A percentile compares a stretch with the other conserved stretches of the same genome.
phyloP scores from a whole-genome alignment of 495 filamentous ascomycete genomes.

The Glarea lozoyensis region DNA sequence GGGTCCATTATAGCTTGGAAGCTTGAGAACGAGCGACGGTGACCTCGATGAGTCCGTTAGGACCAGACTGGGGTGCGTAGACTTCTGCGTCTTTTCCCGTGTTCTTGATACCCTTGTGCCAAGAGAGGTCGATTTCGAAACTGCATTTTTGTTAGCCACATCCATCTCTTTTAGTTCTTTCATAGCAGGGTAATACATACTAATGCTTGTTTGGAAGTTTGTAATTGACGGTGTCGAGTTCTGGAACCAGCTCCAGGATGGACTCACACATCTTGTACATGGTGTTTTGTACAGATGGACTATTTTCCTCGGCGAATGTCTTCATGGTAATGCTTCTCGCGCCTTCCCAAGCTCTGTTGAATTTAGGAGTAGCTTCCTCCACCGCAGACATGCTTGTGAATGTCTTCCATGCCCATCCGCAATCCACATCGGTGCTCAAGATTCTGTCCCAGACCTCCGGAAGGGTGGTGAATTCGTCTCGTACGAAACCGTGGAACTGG shows the following conservation, averaged over 20 bases:
- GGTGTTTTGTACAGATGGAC: conserved; percentile 87
- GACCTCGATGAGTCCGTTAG: conserved; percentile 94
- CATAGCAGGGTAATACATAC: conserved; percentile 50
- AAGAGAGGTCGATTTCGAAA: conserved; percentile 58
- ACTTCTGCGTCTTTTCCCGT: conserved; percentile 95
- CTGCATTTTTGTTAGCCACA: not conserved
- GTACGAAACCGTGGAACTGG: conserved; percentile 87
- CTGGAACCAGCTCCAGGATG: conserved; percentile 68
- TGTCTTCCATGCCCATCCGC: conserved; percentile 72
- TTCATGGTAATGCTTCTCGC: conserved; percentile 78
- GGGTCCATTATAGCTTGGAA: conserved; percentile 16
- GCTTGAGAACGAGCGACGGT: conserved; percentile 58
- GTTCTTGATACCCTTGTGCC: conserved; percentile 96
- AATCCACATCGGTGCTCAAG: conserved; percentile 84
- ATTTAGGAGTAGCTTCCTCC: conserved; percentile 49
- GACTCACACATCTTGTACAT: conserved; percentile 97
- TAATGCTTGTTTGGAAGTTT: conserved; percentile 96
- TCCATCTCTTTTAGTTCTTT: not conserved
- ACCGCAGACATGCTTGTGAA: conserved; percentile 64
- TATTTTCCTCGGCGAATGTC: conserved; percentile 86
- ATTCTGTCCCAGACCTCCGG: conserved; percentile 90
- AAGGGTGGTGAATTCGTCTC: conserved; percentile 87
- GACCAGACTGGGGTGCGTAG: conserved; percentile 83
- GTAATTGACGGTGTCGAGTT: conserved; percentile 69
- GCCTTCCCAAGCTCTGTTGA: conserved; percentile 67